Conservation (phyloP, 345 rosid species). For the Laguncularia racemosa region DNA sequence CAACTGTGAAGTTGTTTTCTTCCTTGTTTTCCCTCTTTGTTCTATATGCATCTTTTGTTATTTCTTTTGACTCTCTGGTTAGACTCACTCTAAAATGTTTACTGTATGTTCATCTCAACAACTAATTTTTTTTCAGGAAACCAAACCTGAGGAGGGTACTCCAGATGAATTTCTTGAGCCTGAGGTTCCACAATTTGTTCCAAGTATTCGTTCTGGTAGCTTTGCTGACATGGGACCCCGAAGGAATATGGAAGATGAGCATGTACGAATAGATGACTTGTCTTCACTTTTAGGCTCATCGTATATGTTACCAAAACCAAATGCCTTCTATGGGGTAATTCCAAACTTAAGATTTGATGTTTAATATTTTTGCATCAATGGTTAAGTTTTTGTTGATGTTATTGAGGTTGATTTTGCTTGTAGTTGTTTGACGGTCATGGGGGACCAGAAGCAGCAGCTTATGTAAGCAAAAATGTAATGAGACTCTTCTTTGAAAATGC, state of each 20-base stretch:
- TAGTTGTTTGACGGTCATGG: conserved; percentile 94
- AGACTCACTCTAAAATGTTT: too few relatives aligned
- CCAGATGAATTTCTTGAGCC: conserved; percentile 25
- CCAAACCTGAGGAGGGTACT: conserved; percentile 17
- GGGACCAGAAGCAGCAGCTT: conserved; percentile 80
- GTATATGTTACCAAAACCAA: conserved; percentile 46
- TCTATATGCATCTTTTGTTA: too few relatives aligned
- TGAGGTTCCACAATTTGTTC: conserved; percentile 29
- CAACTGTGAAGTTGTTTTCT: too few relatives aligned
- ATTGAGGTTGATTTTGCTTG: conserved; percentile 9
- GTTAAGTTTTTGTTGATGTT: conserved; percentile 4
- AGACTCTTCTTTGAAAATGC: conserved; percentile 52
- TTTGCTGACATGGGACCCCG: conserved; percentile 53
- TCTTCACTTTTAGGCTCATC: conserved; percentile 32
- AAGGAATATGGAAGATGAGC: conserved; percentile 64
- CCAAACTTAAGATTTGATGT: background rate
- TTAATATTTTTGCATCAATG: conserved; percentile 4
- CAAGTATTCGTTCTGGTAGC: conserved; percentile 57
- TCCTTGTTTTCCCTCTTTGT: too few relatives aligned
- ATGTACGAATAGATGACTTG: conserved; percentile 51
- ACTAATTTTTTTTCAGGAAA: conserved; percentile 28
- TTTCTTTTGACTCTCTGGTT: too few relatives aligned
- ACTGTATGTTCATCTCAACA: too few relatives aligned
- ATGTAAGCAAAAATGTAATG: conserved; percentile 33
- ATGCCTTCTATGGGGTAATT: conserved; percentile 62